Conservation (phyloP, 805 yeast species). For the Starmerella geochares region DNA sequence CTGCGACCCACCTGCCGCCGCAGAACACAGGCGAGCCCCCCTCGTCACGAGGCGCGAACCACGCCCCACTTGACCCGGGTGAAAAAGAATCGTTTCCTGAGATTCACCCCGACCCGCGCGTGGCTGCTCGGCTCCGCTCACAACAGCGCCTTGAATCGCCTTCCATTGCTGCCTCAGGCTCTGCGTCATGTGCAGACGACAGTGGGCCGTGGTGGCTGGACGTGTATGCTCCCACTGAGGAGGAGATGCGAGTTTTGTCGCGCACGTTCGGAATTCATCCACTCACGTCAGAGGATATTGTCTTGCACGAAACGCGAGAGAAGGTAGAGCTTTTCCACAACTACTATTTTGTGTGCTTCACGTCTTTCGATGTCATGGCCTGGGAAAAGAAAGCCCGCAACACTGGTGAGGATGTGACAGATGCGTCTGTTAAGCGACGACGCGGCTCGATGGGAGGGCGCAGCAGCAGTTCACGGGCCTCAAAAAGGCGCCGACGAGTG, state of each 20-base stretch:
- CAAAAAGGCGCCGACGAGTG: constrained; percentile 28
- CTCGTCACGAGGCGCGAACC: not conserved
- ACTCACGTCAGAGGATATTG: constrained; percentile 91
- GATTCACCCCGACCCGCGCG: constrained; percentile 11
- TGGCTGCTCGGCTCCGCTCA: not conserved
- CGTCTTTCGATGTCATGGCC: constrained; percentile 55
- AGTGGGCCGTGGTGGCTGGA: constrained; percentile 94
- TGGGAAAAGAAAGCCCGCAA: constrained; percentile 7
- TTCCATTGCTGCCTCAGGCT: constrained; percentile 1
- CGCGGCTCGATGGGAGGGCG: constrained; percentile 18
- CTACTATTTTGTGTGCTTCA: constrained; percentile 77
- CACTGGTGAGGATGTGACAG: not conserved
- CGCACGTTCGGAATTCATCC: constrained; percentile 97
- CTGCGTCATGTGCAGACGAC: constrained; percentile 24
- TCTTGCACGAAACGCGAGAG: constrained; percentile 94
- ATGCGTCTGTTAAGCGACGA: constrained; percentile 2
- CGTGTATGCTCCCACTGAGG: constrained; percentile 86
- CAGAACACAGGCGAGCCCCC: not conserved
- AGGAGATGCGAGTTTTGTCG: constrained; percentile 83
- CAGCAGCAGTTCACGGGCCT: constrained; percentile 15
- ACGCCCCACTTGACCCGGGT: constrained; percentile 8
- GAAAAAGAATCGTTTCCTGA: constrained; percentile 11
- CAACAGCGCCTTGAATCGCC: constrained; percentile 1
- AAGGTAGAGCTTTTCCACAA: constrained; percentile 84
- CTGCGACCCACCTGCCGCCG: too few relatives aligned